Percentiles rank a stretch among this genome's conserved stretches.
Conservation (phyloP, 805 yeast genomes). For the Lipomyces orientalis region DNA sequence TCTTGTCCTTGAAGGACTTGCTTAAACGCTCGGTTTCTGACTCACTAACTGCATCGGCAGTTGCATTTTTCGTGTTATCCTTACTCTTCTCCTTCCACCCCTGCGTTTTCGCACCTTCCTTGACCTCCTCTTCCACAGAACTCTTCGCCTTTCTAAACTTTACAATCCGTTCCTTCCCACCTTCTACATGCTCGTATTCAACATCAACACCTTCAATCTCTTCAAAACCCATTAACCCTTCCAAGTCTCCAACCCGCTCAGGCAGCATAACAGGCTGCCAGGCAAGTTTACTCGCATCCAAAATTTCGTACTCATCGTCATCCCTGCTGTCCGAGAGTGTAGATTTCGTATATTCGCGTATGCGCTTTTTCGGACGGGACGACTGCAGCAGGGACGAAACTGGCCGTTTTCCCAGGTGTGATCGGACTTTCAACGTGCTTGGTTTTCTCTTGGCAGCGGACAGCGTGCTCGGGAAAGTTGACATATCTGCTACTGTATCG, state of each 20-base stretch:
- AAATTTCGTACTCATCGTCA: constrained; percentile 5
- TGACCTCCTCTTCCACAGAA: constrained; percentile 48
- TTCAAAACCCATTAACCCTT: constrained; percentile 90
- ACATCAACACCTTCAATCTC: constrained; percentile 94
- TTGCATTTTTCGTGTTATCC: constrained; percentile 34
- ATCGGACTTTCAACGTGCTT: neutral
- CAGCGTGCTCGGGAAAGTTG: neutral
- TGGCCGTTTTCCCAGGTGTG: neutral
- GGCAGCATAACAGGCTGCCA: constrained; percentile 89
- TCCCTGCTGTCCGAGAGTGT: neutral
- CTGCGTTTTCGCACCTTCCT: constrained; percentile 33
- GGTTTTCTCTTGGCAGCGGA: neutral
- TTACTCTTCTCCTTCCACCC: constrained; percentile 38
- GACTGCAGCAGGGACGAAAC: neutral
- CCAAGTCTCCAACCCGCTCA: constrained; percentile 82
- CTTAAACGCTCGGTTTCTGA: constrained; percentile 15
- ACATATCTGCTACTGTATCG: neutral
- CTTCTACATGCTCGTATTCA: constrained; percentile 69
- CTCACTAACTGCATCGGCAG: constrained; percentile 28
- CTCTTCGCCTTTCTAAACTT: constrained; percentile 40
- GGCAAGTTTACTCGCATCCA: constrained; percentile 24
- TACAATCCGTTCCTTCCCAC: constrained; percentile 27
- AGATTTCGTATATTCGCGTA: neutral
- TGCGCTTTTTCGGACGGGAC: neutral
- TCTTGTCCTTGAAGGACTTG: constrained; percentile 17